Evolutionary conservation across 1,284 basidiomycete species (phyloP), one percentile per base, ranked within the genome.

Genomic region (Puccinia triticina): DNA sequence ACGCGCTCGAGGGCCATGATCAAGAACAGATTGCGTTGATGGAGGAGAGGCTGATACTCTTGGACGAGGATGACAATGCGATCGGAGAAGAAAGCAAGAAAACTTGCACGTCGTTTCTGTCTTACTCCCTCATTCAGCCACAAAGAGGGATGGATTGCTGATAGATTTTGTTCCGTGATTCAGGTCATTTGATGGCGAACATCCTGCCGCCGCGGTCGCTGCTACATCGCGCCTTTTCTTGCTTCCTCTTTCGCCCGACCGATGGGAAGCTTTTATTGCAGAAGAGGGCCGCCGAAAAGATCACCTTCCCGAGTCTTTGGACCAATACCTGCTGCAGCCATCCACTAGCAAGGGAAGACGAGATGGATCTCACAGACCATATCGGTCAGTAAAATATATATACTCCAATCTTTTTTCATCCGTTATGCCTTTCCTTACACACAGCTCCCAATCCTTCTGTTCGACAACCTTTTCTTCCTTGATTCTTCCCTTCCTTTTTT

Each of bases 241-340:
- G 93, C 66, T 99, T 99, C 88, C 91, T 99, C 84, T 99, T 99
- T 89, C 90, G 96, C 73, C 96, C 97, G 0, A 91, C 91, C 11
- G 94, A 97, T 87, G 97, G 96, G 79, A 94, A 93, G 87, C 90
- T 99, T n/a, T 90, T 99, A 26, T 90, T 99, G 55, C 97, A 99
- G 88, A 94, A 95, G 87, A 91, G 97, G 66, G 97, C 97, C 14
- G 90, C 91, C 37, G 96, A 98, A 89, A 99, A 99, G 90, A 99
- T 99, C 87, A 99, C 97, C 1, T 99, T 99, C 89, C 97, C 97
- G 1, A 91, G 94, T 87, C 96, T 98, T 94, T 99, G 97, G 97
- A 99, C 97, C 59, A 99, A 99, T 88, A 99, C 97, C 3, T 99
- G 97, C 88, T 99, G 97, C 89, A 97, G 94, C 46, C 97, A 99